Base-by-base conservation (phyloP, 352 stramenopile species). In the Plasmopara muralis region DNA sequence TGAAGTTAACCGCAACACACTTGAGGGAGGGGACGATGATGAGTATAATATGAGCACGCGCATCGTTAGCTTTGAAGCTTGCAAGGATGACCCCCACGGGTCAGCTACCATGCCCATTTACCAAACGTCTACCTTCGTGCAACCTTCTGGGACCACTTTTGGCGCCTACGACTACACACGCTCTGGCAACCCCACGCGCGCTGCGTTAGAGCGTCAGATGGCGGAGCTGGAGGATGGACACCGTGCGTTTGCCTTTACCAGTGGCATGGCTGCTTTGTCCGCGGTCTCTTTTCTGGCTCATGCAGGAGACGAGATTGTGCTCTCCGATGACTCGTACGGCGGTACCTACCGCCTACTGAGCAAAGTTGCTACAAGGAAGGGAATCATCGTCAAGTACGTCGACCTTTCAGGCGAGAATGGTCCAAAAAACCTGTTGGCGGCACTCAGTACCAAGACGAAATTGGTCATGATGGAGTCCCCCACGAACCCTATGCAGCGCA, bases 401-500 rank as follows among this genome's bases (percentile, higher is more conserved):
- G 86, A 96, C 46, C 61, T 96, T 33, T 93, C 83, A 16, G 79
- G 85, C 25, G 55, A 60, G 6, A 48, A 79, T 30, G 81, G 80
- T 8, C 55, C 74, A 2, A 89, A 88, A 59, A 83, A 87, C 50
- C 58, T 93, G 15, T 49, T 65, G 16, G 57, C 63, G 8, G 76
- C 66, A 30, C 55, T 91, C 25, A 72, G 72, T 25, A 50, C 68
- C 48, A 87, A 85, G 54, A 97, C 90, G 7, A 97, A 93, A 53
- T 63, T 99, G 43, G 82, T 99, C 41, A 98, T 97, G 93, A 93
- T 98, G 56, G 96, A 99, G 72, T 97, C 87, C 20, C 95, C 96
- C 5, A 98, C 95, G 2, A 98, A 99, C 68, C 96, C 95, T 9
- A 98, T 94, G 72, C 83, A 98, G 56, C 87, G 95, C 59, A 83